These are phyloP conservation scores for Fusarium falciforme DNA, from an alignment of 2,329 filamentous ascomycete species.

Conservation along the genomic window DNA sequence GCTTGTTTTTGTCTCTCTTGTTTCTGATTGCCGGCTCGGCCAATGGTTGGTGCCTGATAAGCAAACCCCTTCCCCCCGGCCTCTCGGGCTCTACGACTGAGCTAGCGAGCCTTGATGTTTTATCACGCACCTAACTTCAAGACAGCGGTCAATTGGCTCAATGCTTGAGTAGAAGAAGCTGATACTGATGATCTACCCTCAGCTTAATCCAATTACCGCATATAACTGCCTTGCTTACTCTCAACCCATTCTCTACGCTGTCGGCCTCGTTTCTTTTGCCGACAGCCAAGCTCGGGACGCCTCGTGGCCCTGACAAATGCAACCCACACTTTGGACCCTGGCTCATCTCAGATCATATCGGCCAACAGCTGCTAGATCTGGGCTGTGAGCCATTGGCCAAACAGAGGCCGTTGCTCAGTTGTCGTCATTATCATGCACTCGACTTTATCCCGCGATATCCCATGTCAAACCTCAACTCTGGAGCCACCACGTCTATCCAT, in stretches of 20 bases:
- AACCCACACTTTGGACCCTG: constrained; percentile 13
- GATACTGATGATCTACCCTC: background rate
- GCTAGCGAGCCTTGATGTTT: constrained; percentile 3
- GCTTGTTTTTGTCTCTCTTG: background rate
- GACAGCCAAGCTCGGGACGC: constrained; percentile 1
- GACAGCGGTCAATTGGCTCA: background rate
- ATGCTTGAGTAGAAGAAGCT: background rate
- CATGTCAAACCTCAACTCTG: background rate
- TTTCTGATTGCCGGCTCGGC: constrained; percentile 22
- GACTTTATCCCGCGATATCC: background rate
- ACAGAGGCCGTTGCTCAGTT: background rate
- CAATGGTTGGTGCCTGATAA: constrained; percentile 32
- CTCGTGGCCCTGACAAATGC: background rate
- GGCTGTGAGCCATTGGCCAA: constrained; percentile 16
- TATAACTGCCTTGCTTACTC: background rate
- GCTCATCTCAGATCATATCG: constrained; percentile 38
- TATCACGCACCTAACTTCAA: background rate
- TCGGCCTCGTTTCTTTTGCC: background rate
- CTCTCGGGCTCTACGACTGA: constrained; percentile 3
- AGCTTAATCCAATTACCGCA: background rate
- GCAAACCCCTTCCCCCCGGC: constrained; percentile 16
- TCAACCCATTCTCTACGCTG: background rate
- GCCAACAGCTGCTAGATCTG: background rate
- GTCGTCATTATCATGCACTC: constrained; percentile 3
- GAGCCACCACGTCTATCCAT: background rate